phyloP scores from a whole-genome alignment of 2,329 filamentous ascomycete species.

The Arthrobotrys musiformis region DNA sequence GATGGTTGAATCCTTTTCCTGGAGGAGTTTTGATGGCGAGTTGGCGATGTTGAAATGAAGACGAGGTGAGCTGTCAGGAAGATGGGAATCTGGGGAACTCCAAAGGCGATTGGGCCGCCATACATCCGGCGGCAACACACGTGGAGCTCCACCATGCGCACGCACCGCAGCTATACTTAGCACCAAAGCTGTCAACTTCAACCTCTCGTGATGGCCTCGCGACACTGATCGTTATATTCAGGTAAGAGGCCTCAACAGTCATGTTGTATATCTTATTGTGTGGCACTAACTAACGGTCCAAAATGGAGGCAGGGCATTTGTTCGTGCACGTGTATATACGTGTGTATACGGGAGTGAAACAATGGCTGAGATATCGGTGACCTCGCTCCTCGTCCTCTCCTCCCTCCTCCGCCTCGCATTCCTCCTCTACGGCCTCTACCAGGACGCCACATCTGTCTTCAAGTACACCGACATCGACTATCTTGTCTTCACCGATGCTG shows the following conservation, averaged over 20 bases:
- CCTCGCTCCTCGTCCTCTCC: constrained; percentile 68
- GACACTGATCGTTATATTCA: background rate
- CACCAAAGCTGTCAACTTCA: background rate
- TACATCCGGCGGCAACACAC: constrained; percentile 35
- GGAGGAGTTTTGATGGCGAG: background rate
- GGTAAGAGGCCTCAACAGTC: background rate
- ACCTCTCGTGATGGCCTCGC: background rate
- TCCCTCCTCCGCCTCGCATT: constrained; percentile 76
- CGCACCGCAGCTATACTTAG: background rate
- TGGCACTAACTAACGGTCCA: no score
- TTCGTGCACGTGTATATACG: no score
- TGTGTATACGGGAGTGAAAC: background rate
- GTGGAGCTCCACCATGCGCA: background rate
- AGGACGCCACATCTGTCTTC: constrained; percentile 88
- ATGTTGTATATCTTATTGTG: background rate
- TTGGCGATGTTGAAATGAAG: background rate
- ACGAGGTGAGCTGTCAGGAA: constrained; percentile 44
- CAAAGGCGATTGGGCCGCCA: constrained; percentile 16
- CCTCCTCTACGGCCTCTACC: constrained; percentile 87
- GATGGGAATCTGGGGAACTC: constrained; percentile 1
- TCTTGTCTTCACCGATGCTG: constrained; percentile 95
- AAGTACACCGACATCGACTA: constrained; percentile 99
- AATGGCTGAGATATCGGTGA: constrained; percentile 50
- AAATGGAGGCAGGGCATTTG: no score
- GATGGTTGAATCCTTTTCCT: background rate